Evolutionary conservation across 2,329 filamentous ascomycete species (phyloP).

Genomic region (Cordyceps tenuipes): DNA sequence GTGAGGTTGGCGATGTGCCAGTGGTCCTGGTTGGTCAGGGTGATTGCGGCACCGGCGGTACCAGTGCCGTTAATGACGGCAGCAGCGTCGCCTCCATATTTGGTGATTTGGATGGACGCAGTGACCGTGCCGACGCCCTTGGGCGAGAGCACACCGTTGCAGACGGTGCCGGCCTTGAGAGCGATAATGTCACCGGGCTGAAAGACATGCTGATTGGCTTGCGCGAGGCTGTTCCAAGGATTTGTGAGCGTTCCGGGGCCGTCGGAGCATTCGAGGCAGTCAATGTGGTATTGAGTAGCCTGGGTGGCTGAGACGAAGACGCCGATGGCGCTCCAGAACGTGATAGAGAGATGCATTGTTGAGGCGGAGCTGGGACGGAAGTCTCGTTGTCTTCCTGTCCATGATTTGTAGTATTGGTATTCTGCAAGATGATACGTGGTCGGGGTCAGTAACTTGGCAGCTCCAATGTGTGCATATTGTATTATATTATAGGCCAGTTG

Average conservation of each 20-base stretch:
- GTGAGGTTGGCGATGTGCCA: slow-evolving; percentile 18
- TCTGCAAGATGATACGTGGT: no score
- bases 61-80: slow-evolving; percentile 19
- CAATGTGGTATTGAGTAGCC: slow-evolving; percentile 15
- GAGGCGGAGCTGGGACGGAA: background rate
- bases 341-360: background rate
- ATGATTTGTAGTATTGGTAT: no score
- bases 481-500: no score
- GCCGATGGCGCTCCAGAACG: background rate
- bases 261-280: slow-evolving; percentile 13
- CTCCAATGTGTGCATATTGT: no score
- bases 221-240: slow-evolving; percentile 16
- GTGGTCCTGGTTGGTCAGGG: slow-evolving; percentile 18
- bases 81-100: slow-evolving; percentile 12
- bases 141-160: slow-evolving; percentile 16
- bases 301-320: background rate
- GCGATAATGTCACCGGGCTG: slow-evolving; percentile 15
- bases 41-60: slow-evolving; percentile 14
- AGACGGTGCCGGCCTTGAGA: slow-evolving; percentile 16
- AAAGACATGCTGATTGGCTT: slow-evolving; percentile 15
- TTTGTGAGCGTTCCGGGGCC: slow-evolving; percentile 14
- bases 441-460: no score
- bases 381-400: no score
- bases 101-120: slow-evolving; percentile 15
- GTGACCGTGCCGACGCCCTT: slow-evolving; percentile 16